Conservation (phyloP, 495 filamentous ascomycete genomes). For the Jackrogersella minutella region DNA sequence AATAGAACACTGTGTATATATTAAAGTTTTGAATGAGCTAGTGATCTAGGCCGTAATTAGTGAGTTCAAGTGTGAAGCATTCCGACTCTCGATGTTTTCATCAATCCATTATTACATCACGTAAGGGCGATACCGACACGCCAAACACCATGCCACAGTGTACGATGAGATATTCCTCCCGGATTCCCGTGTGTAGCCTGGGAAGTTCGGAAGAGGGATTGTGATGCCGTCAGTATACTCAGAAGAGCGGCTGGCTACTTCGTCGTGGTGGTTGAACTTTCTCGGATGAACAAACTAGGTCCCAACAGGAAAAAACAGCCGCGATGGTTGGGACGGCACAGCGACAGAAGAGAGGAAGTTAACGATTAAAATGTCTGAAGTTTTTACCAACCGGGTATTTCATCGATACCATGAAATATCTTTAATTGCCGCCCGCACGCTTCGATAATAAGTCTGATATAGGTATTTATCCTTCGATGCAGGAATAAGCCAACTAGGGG, state of each 20-base stretch:
- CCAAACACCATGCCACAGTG: slow-evolving; percentile 5
- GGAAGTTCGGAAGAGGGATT: slow-evolving; percentile 10
- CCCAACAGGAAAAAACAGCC: slow-evolving; percentile 29
- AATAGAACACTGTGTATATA: not conserved
- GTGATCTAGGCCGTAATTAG: not conserved
- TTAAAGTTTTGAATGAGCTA: not conserved
- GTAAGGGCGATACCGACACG: not conserved
- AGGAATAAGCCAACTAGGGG: slow-evolving; percentile 13
- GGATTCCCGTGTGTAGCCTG: slow-evolving; percentile 1
- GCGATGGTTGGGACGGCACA: slow-evolving; percentile 27
- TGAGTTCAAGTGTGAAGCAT: not conserved
- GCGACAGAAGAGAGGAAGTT: not conserved
- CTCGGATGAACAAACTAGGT: slow-evolving; percentile 28
- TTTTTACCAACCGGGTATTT: slow-evolving; percentile 29
- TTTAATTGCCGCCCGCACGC: slow-evolving; percentile 8
- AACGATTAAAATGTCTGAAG: slow-evolving; percentile 13
- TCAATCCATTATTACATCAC: not conserved
- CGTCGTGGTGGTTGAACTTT: not conserved
- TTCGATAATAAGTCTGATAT: not conserved
- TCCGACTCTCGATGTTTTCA: not conserved
- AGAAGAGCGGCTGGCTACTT: not conserved
- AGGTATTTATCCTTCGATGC: slow-evolving; percentile 14
- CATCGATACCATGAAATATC: not conserved
- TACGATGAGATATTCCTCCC: not conserved
- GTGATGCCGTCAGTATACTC: too few relatives aligned